Base-by-base conservation (phyloP, 2,329 filamentous ascomycete species). In the Penicillium sp. region DNA sequence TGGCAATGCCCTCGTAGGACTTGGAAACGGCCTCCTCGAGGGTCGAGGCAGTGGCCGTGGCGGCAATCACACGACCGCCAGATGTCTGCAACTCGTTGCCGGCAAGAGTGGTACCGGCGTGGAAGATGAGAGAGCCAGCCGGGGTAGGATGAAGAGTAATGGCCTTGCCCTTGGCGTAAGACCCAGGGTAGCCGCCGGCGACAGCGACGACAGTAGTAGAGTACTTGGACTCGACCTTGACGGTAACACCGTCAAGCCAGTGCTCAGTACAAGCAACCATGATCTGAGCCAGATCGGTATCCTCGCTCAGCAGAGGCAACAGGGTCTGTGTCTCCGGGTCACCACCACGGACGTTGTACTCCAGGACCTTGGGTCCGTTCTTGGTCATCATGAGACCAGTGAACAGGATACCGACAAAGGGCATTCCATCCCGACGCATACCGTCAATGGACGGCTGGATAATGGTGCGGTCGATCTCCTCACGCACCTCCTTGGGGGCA, bases 161-260 rank as follows among this genome's bases (percentile, higher is more conserved):
- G 10, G 76, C 69, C 39, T 79, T 88, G 48, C 90, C 91, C 76
- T 95, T 96, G 46, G 83, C 80, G 70, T 97, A 97, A 1, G 83
- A 79, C 49, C 87, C 89, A 5, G 94, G 94, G 69, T 99, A 99
- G 3, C 94, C 94, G 20, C 87, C 90, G 8, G 94, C 89, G 48
- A 92, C 90, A 16, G 95, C 87, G n/a, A 97, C 91, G 30, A 99
- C 91, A 1, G 92, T 97, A 24, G 90, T 88, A 56, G 90, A 91
- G 66, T 87, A 94, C 55, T 82, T 84, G 44, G 79, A 68, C 53
- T 87, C 81, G 30, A 92, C 75, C 56, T 85, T 84, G 60, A 95
- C 76, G 5, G 81, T 75, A 44, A 91, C 82, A 52, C 82, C 82
- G 56, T 87, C 82, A 16, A 97, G 81, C 66, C 84, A 88, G 35